Evolutionary conservation across 129 eudicot species (phyloP).

Genomic region (Flaveria linearis): DNA sequence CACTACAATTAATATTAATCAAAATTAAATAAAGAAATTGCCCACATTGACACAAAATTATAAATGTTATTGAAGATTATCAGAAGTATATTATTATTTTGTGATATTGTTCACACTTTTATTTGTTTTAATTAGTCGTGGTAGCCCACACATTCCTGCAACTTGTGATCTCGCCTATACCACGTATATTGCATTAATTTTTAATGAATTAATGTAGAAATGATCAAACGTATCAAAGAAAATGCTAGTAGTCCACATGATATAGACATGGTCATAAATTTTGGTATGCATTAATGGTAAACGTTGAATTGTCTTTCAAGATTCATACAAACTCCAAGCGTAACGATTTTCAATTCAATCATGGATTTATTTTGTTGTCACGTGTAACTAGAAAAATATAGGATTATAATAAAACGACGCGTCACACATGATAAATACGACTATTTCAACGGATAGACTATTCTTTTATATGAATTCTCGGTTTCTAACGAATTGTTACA

Average conservation of each 20-base stretch:
- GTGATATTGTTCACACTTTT: not conserved
- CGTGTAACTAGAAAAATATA: no score
- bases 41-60: not conserved
- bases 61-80: not conserved
- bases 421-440: no score
- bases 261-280: not conserved
- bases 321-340: no score
- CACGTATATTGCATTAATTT: not conserved
- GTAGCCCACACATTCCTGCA: slow-evolving; percentile 2
- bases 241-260: not conserved
- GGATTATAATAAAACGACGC: no score
- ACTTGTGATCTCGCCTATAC: not conserved
- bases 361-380: no score
- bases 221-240: not conserved
- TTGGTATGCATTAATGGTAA: not conserved
- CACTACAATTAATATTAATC: no score
- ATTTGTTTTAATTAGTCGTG: not conserved
- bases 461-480: no score
- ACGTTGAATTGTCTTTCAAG: not conserved
- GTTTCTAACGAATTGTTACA: no score
- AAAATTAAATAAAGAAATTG: not conserved
- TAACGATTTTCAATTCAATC: no score
- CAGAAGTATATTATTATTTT: not conserved
- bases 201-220: not conserved
- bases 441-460: no score